Evolutionary conservation across 2,329 filamentous ascomycete genomes (phyloP).

Genomic region (Colletotrichum orchidophilum): DNA sequence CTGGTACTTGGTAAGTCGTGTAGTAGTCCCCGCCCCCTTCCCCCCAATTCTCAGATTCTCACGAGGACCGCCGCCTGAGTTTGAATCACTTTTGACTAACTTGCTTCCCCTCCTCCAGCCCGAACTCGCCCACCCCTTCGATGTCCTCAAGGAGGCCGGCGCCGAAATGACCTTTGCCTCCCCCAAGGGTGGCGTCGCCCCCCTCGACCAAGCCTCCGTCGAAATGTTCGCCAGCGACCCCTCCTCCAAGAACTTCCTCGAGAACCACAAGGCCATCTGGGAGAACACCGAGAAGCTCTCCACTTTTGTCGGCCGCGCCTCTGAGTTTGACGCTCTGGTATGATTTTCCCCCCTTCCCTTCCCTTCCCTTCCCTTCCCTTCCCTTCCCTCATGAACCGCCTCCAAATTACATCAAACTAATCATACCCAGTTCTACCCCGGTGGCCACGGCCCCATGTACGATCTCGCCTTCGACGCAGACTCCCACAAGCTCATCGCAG

Average conservation of each 20-base stretch:
- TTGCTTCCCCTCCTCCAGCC: slow-evolving; percentile 47
- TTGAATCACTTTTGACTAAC: neutral
- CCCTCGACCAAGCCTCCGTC: slow-evolving; percentile 68
- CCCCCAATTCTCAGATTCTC: too few species aligned
- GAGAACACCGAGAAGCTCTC: slow-evolving; percentile 68
- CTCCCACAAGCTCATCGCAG: slow-evolving; percentile 68
- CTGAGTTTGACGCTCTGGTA: slow-evolving; percentile 68
- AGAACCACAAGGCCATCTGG: slow-evolving; percentile 68
- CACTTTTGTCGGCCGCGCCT: slow-evolving; percentile 62
- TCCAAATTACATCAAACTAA: neutral
- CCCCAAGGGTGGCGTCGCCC: slow-evolving; percentile 68
- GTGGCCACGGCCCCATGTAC: slow-evolving; percentile 73
- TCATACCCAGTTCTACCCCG: slow-evolving; percentile 56
- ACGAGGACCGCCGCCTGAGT: too few species aligned
- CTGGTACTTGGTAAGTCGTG: slow-evolving; percentile 72
- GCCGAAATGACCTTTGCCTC: slow-evolving; percentile 67
- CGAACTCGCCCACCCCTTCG: slow-evolving; percentile 73
- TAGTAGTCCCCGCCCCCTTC: neutral
- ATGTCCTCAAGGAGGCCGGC: slow-evolving; percentile 61
- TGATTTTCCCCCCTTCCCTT: neutral
- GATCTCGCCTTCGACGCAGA: slow-evolving; percentile 67
- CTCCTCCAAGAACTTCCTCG: slow-evolving; percentile 62
- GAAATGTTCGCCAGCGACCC: slow-evolving; percentile 63
- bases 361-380: neutral
- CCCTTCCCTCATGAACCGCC: too few species aligned